Evolutionary conservation across 176 grass and related monocot genomes (phyloP), one percentile per base, ranked within the genome.

Genomic region (Phyllostachys edulis): DNA sequence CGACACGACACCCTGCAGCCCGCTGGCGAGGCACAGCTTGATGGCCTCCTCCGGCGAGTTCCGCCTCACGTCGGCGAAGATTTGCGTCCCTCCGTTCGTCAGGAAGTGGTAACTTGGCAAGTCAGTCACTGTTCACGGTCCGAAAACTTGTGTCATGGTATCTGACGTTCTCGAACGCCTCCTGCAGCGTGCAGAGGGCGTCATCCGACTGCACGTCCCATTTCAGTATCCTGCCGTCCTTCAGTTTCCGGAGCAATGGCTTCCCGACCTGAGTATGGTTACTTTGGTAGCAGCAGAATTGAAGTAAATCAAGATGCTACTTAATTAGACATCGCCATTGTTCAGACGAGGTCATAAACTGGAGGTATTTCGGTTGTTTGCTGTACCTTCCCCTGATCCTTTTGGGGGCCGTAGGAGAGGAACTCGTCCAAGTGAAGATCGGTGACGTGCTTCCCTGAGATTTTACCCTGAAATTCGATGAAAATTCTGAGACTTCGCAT

Each of bases 1-100:
- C 4, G 96, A 98, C 44, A 98, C 93, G 44, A 98, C 66, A 42
- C 96, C 96, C 9, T 95, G 93, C 77, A 98, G 71, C 12, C 85
- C 73, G 15, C 71, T 61, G 75, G 81, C 62, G 39, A 80, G 66
- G 82, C 89, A 90, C 18, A 92, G 67, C 27, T 85, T 81, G 6
- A 93, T 63, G 63, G 91, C 96, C 56, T 90, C 96, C 18, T 98
- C 93, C 71, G 95, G 56, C 49, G 93, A 93, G 80, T 95, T 98
- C 79, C 93, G 69, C 49, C 93, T 84, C 12, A 4, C 62, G 70
- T 98, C 96, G 37, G 73, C 41, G 77, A 89, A 92, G 0, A 78
- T 27, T 11, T 90, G 52, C 7, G 50, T 71, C 4, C 91, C 93
- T 26, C 93, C 96, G 62, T 92, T 88, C 21, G 96, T 95, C 78